Evolutionary conservation across 495 filamentous ascomycete species (phyloP), one percentile per base, ranked within the genome.

Genomic region (Penicillium tannophilum): DNA sequence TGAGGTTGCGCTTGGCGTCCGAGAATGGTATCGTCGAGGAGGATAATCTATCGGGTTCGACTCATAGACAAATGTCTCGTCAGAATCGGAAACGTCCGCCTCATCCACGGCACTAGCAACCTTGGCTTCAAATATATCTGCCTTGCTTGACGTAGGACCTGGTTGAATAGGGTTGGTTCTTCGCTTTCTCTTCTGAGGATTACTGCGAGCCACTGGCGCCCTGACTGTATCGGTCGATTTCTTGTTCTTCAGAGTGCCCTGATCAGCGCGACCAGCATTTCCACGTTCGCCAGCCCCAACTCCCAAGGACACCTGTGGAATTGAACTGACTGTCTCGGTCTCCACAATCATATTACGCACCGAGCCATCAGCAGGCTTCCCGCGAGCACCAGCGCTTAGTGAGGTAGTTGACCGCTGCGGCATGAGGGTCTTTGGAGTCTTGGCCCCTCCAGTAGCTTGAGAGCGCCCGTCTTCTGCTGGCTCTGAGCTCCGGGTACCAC

Each of bases 61-160:
- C 75, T 98, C 94, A 76, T 98, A 98, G 4, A 98, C 93, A 72
- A 98, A 98, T 0, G 95, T 98, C 73, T 97, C 95, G 62, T 97
- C 94, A 3, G 95, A 98, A 67, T 96, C 94, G 16, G 93, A 96
- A 8, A 93, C 94, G 72, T 97, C 89, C 41, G 90, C 91, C 64
- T 89, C 85, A 72, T 97, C 92, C 45, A 98, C 91, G 4, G 93
- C 93, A 69, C 87, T 97, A 36, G 94, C 95, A 36, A 98, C 89
- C 75, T 94, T 96, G 54, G 90, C 90, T 76, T 97, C 94, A 72
- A 98, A 98, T 47, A 98, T 91, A 73, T 98, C 94, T 62, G 95
- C 93, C 79, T 97, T 98, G 62, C 92, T 96, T 24, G 95, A 96
- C 46, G 90, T 91, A 85, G 69, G 65, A 33, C 77, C 73, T 58